A percentile compares a stretch with the other conserved stretches of the same genome.
These are phyloP conservation scores for Penicillium glabrum DNA, from an alignment of 2,329 filamentous ascomycete species.

Conservation along the genomic window DNA sequence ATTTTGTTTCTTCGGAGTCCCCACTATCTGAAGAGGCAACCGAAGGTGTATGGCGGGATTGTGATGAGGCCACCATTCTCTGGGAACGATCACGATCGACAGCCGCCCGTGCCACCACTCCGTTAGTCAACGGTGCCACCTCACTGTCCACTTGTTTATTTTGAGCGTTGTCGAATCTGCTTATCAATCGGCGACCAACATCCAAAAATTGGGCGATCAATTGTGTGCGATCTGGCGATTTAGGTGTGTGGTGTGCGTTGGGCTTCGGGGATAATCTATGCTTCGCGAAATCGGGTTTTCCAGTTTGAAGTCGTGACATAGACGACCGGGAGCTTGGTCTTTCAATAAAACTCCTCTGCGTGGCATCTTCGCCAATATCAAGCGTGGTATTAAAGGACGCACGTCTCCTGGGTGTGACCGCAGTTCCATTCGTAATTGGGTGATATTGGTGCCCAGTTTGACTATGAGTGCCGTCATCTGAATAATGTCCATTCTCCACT, in stretches of 20 bases:
- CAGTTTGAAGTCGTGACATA: constrained; percentile 41
- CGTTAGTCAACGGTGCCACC: constrained; percentile 21
- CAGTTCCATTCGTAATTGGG: constrained; percentile 28
- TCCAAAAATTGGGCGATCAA: constrained; percentile 41
- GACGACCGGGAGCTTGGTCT: constrained; percentile 46
- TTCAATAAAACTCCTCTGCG: constrained; percentile 40
- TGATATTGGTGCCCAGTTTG: constrained; percentile 17
- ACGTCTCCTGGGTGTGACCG: constrained; percentile 41
- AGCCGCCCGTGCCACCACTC: constrained; percentile 28
- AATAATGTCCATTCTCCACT: constrained; percentile 27
- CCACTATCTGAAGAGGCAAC: constrained; percentile 23
- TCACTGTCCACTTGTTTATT: constrained; percentile 15
- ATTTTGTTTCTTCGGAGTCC: constrained; percentile 20
- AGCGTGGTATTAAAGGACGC: constrained; percentile 56
- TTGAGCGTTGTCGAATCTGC: constrained; percentile 30
- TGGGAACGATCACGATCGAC: constrained; percentile 32
- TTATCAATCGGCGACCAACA: constrained; percentile 38
- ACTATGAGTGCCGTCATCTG: constrained; percentile 24
- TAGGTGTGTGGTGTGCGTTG: constrained; percentile 11
- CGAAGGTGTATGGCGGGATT: constrained; percentile 15
- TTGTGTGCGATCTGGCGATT: constrained; percentile 35
- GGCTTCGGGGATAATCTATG: constrained; percentile 19
- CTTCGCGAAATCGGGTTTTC: constrained; percentile 36
- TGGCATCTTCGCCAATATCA: constrained; percentile 55
- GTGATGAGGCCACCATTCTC: constrained; percentile 24